Evolutionary conservation across 2,329 filamentous ascomycete species (phyloP).

Genomic region (Apiospora phragmitis): DNA sequence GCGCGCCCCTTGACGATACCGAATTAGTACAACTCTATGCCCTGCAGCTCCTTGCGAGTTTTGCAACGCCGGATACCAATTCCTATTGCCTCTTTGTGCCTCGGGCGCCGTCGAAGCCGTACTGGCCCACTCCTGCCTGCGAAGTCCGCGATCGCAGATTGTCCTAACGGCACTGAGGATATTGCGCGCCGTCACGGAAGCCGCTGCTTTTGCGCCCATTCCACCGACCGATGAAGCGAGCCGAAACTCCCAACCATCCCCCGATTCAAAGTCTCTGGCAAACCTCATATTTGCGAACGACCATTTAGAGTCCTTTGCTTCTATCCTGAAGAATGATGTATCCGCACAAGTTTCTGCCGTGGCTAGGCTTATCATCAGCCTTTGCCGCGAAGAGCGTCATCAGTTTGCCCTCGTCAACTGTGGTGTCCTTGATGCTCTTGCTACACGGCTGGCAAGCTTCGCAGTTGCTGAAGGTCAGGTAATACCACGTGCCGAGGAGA

Average conservation of each 20-base stretch:
- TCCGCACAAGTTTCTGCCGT: conserved; percentile 65
- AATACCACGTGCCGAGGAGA: conserved; percentile 61
- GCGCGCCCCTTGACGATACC: conserved; percentile 52
- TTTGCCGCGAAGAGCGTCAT: conserved; percentile 70
- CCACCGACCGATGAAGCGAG: conserved; percentile 47
- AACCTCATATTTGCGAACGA: conserved; percentile 64
- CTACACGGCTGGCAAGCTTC: conserved; percentile 70
- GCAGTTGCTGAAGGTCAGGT: conserved; percentile 68
- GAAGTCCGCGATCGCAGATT: conserved; percentile 63
- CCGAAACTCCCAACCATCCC: conserved; percentile 4
- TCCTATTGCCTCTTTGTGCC: conserved; percentile 72
- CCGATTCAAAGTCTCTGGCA: conserved; percentile 48
- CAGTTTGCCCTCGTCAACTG: conserved; percentile 70
- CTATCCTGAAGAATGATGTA: conserved; percentile 60
- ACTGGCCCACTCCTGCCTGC: conserved; percentile 67
- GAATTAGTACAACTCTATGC: conserved; percentile 74
- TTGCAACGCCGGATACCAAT: conserved; percentile 81
- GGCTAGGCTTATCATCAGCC: conserved; percentile 53
- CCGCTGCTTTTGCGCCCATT: conserved; percentile 56
- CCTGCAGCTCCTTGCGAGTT: conserved; percentile 80
- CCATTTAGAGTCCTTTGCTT: conserved; percentile 62
- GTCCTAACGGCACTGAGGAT: conserved; percentile 73
- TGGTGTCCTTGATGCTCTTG: conserved; percentile 77
- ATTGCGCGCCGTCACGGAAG: conserved; percentile 70
- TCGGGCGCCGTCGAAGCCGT: conserved; percentile 69